Evolutionary conservation across 2,329 filamentous ascomycete genomes (phyloP).

Genomic region (Coniella lustricola): DNA sequence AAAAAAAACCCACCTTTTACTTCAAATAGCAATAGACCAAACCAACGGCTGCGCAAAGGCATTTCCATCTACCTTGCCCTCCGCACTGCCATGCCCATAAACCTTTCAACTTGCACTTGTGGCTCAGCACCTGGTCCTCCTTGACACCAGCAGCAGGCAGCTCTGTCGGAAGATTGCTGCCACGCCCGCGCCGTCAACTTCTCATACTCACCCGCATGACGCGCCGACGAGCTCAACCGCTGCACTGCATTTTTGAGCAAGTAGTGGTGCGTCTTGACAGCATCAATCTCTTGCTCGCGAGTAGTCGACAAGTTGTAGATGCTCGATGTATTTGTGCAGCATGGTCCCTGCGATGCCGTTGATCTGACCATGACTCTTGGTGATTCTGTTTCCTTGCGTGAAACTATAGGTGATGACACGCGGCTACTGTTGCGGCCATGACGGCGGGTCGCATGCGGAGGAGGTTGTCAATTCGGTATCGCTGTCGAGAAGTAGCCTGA

Average conservation of each 20-base stretch:
- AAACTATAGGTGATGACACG: neutral
- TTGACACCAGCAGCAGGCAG: neutral
- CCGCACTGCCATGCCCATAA: neutral
- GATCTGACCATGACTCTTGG: too few species aligned
- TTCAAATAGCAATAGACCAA: neutral
- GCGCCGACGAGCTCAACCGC: neutral
- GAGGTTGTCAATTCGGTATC: neutral
- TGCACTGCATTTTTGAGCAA: slow-evolving; percentile 2
- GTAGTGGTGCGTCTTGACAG: neutral
- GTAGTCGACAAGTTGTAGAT: neutral
- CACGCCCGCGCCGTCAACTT: neutral
- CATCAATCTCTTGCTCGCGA: slow-evolving; percentile 1
- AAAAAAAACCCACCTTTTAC: neutral
- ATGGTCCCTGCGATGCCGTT: neutral
- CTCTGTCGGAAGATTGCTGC: neutral
- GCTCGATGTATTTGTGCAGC: neutral
- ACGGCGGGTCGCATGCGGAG: neutral
- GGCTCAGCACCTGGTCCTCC: neutral
- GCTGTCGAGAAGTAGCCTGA: slow-evolving; percentile 1
- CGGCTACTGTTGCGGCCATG: neutral
- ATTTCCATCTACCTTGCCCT: neutral
- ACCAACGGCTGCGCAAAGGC: neutral
- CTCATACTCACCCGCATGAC: neutral
- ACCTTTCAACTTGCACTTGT: slow-evolving; percentile 1
- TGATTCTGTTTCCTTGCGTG: neutral